Evolutionary conservation across 2,329 filamentous ascomycete genomes (phyloP).

Genomic region (Cytospora leucostoma): DNA sequence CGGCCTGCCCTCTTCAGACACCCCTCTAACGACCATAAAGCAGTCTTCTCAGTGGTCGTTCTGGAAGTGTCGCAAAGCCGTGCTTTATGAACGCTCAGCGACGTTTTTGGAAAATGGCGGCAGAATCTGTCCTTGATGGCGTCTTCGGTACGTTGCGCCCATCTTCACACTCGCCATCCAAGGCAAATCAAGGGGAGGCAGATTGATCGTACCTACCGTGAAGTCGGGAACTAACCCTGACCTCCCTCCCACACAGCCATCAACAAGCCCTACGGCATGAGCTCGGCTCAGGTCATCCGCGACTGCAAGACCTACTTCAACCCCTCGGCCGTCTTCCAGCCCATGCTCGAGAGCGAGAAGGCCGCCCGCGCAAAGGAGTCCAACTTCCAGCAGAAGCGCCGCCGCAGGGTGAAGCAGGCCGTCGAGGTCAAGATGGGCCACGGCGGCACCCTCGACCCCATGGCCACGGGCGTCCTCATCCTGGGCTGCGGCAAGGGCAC

Average conservation of each 20-base stretch:
- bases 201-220: conserved; percentile 9
- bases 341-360: conserved; percentile 69
- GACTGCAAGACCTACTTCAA: conserved; percentile 85
- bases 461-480: conserved; percentile 91
- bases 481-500: conserved; percentile 86
- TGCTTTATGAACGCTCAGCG: conserved; percentile 29
- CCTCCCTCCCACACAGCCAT: conserved; percentile 62
- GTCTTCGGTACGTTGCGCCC: conserved; percentile 53
- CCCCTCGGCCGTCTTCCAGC: conserved; percentile 74
- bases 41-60: not conserved
- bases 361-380: conserved; percentile 57
- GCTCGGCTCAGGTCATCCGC: conserved; percentile 88
- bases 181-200: not conserved
- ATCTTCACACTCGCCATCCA: not conserved
- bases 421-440: conserved; percentile 90
- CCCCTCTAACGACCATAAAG: not conserved
- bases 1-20: not conserved
- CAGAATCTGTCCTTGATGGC: conserved; percentile 55
- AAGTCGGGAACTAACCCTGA: not conserved
- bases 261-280: conserved; percentile 85
- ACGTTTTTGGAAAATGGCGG: conserved; percentile 51
- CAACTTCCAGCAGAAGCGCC: conserved; percentile 60
- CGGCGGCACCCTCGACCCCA: conserved; percentile 90
- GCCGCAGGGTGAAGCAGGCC: conserved; percentile 57
- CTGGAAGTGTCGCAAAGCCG: not conserved